Percentiles rank a stretch among this genome's conserved stretches.
These are phyloP conservation scores for Dactylonectria macrodidyma DNA, from an alignment of 2,329 filamentous ascomycete genomes.

Conservation along the genomic window DNA sequence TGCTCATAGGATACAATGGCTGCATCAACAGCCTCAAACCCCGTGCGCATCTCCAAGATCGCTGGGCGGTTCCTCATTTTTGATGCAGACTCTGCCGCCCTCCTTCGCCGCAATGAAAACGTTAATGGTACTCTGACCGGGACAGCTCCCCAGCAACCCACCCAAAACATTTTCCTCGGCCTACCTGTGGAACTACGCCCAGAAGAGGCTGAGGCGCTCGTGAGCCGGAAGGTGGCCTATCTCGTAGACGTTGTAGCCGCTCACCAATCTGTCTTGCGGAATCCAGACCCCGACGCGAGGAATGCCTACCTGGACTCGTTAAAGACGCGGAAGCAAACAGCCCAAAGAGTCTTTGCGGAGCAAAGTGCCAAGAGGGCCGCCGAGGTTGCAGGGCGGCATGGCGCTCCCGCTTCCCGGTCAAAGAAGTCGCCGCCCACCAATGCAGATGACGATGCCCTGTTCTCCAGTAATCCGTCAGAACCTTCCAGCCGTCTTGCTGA, in stretches of 20 bases:
- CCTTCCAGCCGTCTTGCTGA: slow-evolving; percentile 28
- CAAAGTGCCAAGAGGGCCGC: slow-evolving; percentile 55
- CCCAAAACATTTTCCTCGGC: slow-evolving; percentile 94
- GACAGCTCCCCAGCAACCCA: slow-evolving; percentile 90
- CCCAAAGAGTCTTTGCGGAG: slow-evolving; percentile 58
- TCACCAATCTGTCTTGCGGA: slow-evolving; percentile 76
- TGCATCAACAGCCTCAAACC: slow-evolving; percentile 46
- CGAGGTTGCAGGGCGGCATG: slow-evolving; percentile 44
- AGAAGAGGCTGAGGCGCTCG: slow-evolving; percentile 87
- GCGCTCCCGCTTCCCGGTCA: slow-evolving; percentile 24
- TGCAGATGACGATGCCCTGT: slow-evolving; percentile 34
- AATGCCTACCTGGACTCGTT: slow-evolving; percentile 75
- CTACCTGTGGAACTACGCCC: slow-evolving; percentile 91
- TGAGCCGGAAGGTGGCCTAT: slow-evolving; percentile 82
- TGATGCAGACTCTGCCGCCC: slow-evolving; percentile 84
- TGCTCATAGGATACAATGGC: slow-evolving; percentile 43
- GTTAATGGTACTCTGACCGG: slow-evolving; percentile 91
- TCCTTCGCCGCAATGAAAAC: slow-evolving; percentile 83
- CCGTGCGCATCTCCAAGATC: slow-evolving; percentile 85
- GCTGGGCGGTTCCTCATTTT: slow-evolving; percentile 90
- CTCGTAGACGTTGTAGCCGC: slow-evolving; percentile 84
- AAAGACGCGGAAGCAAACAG: slow-evolving; percentile 58
- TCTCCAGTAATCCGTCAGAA: slow-evolving; percentile 40
- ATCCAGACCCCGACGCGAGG: slow-evolving; percentile 70
- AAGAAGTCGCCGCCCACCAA: slow-evolving; percentile 18